These are phyloP conservation scores for Thoreauomyces humboldtii DNA, from an alignment of 192 early-diverging fungal genomes.

Conservation along the genomic window DNA sequence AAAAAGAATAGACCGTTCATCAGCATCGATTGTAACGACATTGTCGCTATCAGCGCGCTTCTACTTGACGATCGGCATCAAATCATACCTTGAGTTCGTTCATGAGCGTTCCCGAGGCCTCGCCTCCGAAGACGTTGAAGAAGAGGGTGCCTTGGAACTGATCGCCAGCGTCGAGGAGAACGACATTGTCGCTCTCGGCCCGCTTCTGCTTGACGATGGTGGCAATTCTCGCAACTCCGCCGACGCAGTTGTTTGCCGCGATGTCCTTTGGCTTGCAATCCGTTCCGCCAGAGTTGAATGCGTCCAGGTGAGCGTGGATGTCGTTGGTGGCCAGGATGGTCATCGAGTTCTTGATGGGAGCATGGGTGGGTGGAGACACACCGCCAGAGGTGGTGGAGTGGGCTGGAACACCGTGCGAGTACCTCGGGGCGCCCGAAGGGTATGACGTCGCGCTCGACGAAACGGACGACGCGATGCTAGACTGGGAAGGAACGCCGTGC, in stretches of 20 bases:
- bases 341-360: slow-evolving; percentile 24
- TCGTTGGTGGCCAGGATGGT: slow-evolving; percentile 30
- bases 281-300: slow-evolving; percentile 50
- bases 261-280: slow-evolving; percentile 46
- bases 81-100: slow-evolving; percentile 66
- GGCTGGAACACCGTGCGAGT: too few relatives aligned
- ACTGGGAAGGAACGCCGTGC: too few relatives aligned
- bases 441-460: too few relatives aligned
- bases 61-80: too few relatives aligned
- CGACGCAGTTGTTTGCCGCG: slow-evolving; percentile 42
- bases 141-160: slow-evolving; percentile 64
- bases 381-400: too few relatives aligned
- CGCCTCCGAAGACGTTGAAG: slow-evolving; percentile 65
- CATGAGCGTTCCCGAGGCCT: slow-evolving; percentile 55
- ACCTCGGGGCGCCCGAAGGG: too few relatives aligned
- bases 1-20: too few relatives aligned
- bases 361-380: background rate
- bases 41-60: too few relatives aligned
- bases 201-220: slow-evolving; percentile 56
- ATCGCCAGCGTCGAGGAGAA: slow-evolving; percentile 78
- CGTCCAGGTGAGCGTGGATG: slow-evolving; percentile 36
- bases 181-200: slow-evolving; percentile 41
- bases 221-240: slow-evolving; percentile 65
- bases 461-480: too few relatives aligned
- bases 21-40: too few relatives aligned